These are phyloP conservation scores for Kokia cookei DNA, from an alignment of 441 rosid genomes.

Conservation along the genomic window DNA sequence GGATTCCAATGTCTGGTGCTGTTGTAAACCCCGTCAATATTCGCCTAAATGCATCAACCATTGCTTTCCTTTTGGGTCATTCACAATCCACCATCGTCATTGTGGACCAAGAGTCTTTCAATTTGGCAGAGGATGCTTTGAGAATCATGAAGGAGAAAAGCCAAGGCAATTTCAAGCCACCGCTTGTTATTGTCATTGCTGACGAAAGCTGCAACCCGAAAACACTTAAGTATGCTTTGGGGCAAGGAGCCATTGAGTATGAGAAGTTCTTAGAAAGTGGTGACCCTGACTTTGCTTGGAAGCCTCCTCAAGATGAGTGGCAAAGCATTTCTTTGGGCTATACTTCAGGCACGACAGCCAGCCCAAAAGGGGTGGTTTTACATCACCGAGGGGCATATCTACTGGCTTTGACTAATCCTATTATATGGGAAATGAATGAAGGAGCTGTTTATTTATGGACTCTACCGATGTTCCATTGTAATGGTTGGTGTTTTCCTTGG, in stretches of 20 bases:
- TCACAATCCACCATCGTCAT: slow-evolving; percentile 57
- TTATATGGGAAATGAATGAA: slow-evolving; percentile 75
- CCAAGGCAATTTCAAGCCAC: slow-evolving; percentile 40
- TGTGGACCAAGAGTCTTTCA: slow-evolving; percentile 79
- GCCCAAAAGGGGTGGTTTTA: slow-evolving; percentile 82
- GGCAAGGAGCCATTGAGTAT: slow-evolving; percentile 67
- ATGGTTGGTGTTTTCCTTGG: slow-evolving; percentile 93
- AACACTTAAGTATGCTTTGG: slow-evolving; percentile 42
- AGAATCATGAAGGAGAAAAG: slow-evolving; percentile 47
- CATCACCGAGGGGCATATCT: slow-evolving; percentile 83
- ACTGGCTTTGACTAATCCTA: slow-evolving; percentile 59
- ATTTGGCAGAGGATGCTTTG: slow-evolving; percentile 68
- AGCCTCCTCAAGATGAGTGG: slow-evolving; percentile 85
- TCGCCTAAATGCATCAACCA: slow-evolving; percentile 61
- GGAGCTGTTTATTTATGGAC: slow-evolving; percentile 86
- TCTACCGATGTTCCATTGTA: slow-evolving; percentile 89
- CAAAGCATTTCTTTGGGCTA: slow-evolving; percentile 82
- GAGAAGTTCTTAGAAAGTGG: slow-evolving; percentile 65
- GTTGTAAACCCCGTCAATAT: slow-evolving; percentile 66
- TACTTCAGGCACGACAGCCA: slow-evolving; percentile 94
- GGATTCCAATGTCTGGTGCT: slow-evolving; percentile 92
- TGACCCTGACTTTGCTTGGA: slow-evolving; percentile 62
- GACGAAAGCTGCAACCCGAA: slow-evolving; percentile 67
- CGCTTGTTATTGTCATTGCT: slow-evolving; percentile 64
- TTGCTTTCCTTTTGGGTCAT: slow-evolving; percentile 81